These are phyloP conservation scores for Hanseniaspora singularis DNA, from an alignment of 805 yeast species.

Conservation along the genomic window DNA sequence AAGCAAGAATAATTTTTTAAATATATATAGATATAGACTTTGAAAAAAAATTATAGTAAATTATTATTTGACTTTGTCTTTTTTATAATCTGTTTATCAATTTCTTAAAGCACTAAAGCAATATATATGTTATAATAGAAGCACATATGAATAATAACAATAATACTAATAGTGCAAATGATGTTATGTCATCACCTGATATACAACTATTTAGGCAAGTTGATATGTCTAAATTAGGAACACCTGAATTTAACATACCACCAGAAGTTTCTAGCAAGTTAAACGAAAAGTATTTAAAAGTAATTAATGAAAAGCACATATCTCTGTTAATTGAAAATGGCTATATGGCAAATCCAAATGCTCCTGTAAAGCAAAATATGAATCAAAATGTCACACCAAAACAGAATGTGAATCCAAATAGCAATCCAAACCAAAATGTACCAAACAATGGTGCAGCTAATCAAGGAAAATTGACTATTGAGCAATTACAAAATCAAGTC, in stretches of 20 bases:
- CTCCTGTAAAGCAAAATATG: too few species aligned
- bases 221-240: slow-evolving; percentile 14
- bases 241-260: slow-evolving; percentile 11
- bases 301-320: slow-evolving; percentile 9
- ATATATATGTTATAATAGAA: too few species aligned
- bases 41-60: too few species aligned
- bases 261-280: slow-evolving; percentile 12
- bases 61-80: too few species aligned
- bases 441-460: too few species aligned
- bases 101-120: too few species aligned
- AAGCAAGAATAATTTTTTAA: too few species aligned
- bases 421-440: too few species aligned
- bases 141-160: background rate
- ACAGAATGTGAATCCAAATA: too few species aligned
- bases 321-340: slow-evolving; percentile 12
- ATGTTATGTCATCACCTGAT: slow-evolving; percentile 4
- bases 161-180: slow-evolving; percentile 5
- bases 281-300: slow-evolving; percentile 9
- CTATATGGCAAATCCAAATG: background rate
- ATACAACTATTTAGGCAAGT: slow-evolving; percentile 14
- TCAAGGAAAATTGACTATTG: slow-evolving; percentile 2
- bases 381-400: too few species aligned
- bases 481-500: slow-evolving; percentile 8
- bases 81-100: too few species aligned
- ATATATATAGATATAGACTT: too few species aligned